A percentile compares a stretch with the other conserved stretches of the same genome.
Conservation (phyloP, 495 filamentous ascomycete species). For the Daldinia caldariorum region DNA sequence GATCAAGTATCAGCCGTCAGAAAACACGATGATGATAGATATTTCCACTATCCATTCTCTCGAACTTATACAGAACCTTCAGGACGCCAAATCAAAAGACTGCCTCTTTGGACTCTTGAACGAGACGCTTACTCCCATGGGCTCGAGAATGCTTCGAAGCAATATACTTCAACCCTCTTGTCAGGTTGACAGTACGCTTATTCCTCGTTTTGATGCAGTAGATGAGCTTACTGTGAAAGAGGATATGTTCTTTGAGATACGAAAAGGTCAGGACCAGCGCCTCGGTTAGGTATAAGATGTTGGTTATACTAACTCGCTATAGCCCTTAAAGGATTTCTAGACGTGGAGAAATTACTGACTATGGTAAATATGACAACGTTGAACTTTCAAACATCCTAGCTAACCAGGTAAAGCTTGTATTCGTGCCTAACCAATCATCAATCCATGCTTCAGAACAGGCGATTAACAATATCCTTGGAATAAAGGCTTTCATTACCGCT, state of each 20-base stretch:
- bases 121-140: conserved; percentile 87
- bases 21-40: conserved; percentile 95
- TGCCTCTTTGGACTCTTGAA: conserved; percentile 88
- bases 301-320: conserved; percentile 28
- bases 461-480: conserved; percentile 84
- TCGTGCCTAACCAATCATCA: conserved; percentile 63
- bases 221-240: conserved; percentile 86
- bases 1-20: conserved; percentile 86
- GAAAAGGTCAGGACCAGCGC: conserved; percentile 61
- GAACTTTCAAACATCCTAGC: background rate
- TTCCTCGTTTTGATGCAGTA: conserved; percentile 79
- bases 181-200: conserved; percentile 65
- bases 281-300: background rate
- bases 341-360: conserved; percentile 74
- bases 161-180: conserved; percentile 93
- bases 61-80: conserved; percentile 90
- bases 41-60: conserved; percentile 83
- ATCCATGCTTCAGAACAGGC: conserved; percentile 77
- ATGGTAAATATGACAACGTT: conserved; percentile 53
- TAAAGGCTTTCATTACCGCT: conserved; percentile 81
- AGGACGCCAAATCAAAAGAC: conserved; percentile 75
- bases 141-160: conserved; percentile 78
- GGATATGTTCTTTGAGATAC: conserved; percentile 83
- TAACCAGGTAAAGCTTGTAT: conserved; percentile 51
- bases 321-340: conserved; percentile 79